Conservation (phyloP, 2,329 filamentous ascomycete genomes). For the Monilinia polystroma region DNA sequence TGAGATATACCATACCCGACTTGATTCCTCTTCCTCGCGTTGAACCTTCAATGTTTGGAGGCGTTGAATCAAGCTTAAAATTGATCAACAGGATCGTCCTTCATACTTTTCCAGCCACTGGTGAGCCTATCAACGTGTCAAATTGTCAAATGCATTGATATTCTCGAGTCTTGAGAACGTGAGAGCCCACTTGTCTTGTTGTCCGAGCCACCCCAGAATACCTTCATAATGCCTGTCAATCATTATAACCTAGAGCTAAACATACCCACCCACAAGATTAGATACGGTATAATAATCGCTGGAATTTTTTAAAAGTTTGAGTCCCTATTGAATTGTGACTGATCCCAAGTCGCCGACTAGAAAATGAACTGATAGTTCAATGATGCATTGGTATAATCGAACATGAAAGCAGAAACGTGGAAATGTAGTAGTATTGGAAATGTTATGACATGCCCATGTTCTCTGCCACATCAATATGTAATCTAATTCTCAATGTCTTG, state of each 20-base stretch:
- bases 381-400: not conserved
- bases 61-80: slow-evolving; percentile 21
- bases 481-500: not conserved
- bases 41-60: not conserved
- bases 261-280: not conserved
- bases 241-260: not conserved
- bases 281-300: not conserved
- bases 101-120: not conserved
- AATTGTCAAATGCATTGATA: not conserved
- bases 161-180: not conserved
- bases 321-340: not conserved
- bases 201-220: slow-evolving; percentile 9
- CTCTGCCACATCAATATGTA: not conserved
- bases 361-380: not conserved
- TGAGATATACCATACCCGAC: not conserved
- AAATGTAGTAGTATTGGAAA: not conserved
- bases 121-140: not conserved
- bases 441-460: not conserved
- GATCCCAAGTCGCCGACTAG: not conserved
- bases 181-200: not conserved
- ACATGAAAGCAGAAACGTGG: not conserved
- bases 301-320: not conserved
- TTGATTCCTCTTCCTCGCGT: no score
- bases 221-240: not conserved
- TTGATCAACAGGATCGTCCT: slow-evolving; percentile 15